Conservation (phyloP, 2,329 filamentous ascomycete species). For the Apiospora rasikravindrae region DNA sequence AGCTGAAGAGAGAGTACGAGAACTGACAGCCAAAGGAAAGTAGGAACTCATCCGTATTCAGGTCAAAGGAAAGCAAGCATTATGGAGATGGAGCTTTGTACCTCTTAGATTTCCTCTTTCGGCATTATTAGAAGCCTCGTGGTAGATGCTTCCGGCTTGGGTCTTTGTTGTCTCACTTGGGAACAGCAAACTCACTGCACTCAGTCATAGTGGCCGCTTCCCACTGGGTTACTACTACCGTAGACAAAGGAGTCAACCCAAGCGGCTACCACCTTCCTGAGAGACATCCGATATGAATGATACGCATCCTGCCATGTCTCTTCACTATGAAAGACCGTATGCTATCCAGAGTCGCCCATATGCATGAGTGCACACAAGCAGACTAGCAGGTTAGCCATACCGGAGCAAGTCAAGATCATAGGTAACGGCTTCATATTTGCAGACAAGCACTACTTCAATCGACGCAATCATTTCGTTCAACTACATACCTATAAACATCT, state of each 20-base stretch:
- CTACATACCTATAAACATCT: slow-evolving; percentile 10
- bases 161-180: slow-evolving; percentile 17
- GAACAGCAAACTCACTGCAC: slow-evolving; percentile 9
- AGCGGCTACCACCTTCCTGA: background rate
- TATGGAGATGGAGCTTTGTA: background rate
- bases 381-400: background rate
- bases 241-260: background rate
- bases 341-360: background rate
- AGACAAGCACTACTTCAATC: background rate
- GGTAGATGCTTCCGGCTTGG: slow-evolving; percentile 3
- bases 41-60: background rate
- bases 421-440: background rate
- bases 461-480: background rate
- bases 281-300: background rate
- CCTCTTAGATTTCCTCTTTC: background rate
- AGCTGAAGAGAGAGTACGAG: background rate
- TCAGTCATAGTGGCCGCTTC: background rate
- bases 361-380: background rate
- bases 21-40: background rate
- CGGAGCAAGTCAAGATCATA: background rate
- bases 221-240: background rate
- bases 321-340: background rate
- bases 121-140: background rate
- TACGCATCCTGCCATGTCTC: no score
- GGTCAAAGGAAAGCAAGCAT: background rate